Percentiles rank a stretch among this genome's conserved stretches.
Evolutionary conservation across 345 rosid genomes (phyloP).

Genomic region (Passiflora organensis): DNA sequence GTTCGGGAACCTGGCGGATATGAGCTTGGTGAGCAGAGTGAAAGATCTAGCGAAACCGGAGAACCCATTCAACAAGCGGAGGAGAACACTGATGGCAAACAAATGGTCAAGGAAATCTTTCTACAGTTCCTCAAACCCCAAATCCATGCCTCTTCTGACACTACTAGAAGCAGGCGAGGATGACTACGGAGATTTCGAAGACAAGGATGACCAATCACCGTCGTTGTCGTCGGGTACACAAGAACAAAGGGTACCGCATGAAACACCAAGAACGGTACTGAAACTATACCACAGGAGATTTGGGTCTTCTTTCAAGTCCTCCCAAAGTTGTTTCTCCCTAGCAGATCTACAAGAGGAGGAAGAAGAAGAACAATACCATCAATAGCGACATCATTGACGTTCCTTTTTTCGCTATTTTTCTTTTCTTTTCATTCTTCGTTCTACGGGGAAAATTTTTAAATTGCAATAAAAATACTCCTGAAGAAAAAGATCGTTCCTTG

Average conservation of each 20-base stretch:
- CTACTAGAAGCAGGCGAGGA: slow-evolving; percentile 35
- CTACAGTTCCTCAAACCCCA: slow-evolving; percentile 50
- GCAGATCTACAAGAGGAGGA: slow-evolving; percentile 61
- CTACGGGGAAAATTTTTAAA: too few relatives aligned
- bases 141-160: slow-evolving; percentile 75
- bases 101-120: slow-evolving; percentile 40
- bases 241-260: slow-evolving; percentile 7
- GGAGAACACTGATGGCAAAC: slow-evolving; percentile 52
- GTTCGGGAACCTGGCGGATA: slow-evolving; percentile 57
- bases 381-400: neutral
- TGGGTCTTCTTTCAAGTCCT: slow-evolving; percentile 37
- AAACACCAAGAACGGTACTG: neutral
- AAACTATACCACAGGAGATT: slow-evolving; percentile 12
- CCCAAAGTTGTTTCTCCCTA: slow-evolving; percentile 61
- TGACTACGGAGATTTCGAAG: neutral
- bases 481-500: neutral
- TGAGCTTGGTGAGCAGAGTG: slow-evolving; percentile 18
- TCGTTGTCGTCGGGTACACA: slow-evolving; percentile 16
- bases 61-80: slow-evolving; percentile 71
- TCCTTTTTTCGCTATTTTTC: neutral
- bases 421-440: neutral
- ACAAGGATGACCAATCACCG: slow-evolving; percentile 1
- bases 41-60: slow-evolving; percentile 63
- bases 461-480: too few relatives aligned
- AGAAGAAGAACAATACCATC: neutral